A percentile compares a stretch with the other conserved stretches of the same genome.
Conservation (phyloP, 2,329 filamentous ascomycete species). For the Podosphaera aphanis region DNA sequence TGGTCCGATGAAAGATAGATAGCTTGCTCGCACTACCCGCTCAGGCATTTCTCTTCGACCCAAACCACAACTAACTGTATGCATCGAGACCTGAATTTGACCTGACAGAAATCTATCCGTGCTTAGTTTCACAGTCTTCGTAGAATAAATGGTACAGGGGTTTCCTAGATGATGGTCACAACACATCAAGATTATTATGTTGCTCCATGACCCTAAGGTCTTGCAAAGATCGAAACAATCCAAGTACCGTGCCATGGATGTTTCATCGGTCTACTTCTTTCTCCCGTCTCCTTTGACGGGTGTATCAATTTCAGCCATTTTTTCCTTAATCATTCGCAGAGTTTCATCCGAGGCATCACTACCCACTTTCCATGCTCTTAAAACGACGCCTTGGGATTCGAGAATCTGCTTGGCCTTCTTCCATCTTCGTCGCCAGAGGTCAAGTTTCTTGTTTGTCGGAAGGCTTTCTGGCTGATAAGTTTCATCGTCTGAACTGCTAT, state of each 20-base stretch:
- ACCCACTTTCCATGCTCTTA: slow-evolving; percentile 53
- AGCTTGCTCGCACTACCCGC: too few relatives aligned
- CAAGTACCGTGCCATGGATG: too few relatives aligned
- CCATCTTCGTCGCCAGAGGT: slow-evolving; percentile 47
- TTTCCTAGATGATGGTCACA: neutral
- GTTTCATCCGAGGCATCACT: slow-evolving; percentile 46
- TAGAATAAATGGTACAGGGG: too few relatives aligned
- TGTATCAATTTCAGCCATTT: slow-evolving; percentile 20
- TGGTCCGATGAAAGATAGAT: too few relatives aligned
- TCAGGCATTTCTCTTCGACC: too few relatives aligned
- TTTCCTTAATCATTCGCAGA: slow-evolving; percentile 35
- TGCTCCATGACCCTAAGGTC: too few relatives aligned
- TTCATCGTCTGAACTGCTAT: slow-evolving; percentile 13
- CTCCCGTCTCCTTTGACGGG: neutral
- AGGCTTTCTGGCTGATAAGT: slow-evolving; percentile 5
- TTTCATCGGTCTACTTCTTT: too few relatives aligned
- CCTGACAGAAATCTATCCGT: too few relatives aligned
- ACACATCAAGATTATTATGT: too few relatives aligned
- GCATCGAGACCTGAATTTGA: too few relatives aligned
- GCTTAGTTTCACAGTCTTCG: too few relatives aligned
- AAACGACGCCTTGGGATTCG: slow-evolving; percentile 36
- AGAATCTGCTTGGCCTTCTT: slow-evolving; percentile 38
- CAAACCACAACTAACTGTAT: too few relatives aligned
- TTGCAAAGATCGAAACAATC: neutral
- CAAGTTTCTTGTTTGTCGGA: slow-evolving; percentile 39